These are phyloP conservation scores for Carnegiea gigantea DNA, from an alignment of 179 eudicot genomes.

Conservation along the genomic window DNA sequence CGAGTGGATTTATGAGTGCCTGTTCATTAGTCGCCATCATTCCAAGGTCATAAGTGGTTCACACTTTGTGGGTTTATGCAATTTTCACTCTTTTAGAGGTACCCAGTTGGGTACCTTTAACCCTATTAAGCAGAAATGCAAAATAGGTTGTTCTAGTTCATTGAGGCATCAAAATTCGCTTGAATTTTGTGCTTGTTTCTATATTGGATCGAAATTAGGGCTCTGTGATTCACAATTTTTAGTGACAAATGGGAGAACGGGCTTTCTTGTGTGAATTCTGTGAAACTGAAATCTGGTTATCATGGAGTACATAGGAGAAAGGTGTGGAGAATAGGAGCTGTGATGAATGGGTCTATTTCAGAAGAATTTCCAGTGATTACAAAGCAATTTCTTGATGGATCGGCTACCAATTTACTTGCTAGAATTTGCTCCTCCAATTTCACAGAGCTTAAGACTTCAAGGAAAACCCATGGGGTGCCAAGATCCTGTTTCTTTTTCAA, in stretches of 20 bases:
- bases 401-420: too few relatives aligned
- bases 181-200: constrained; percentile 11
- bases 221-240: too few relatives aligned
- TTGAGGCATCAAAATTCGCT: constrained; percentile 18
- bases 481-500: too few relatives aligned
- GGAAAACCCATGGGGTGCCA: too few relatives aligned
- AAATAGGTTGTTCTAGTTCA: constrained; percentile 6
- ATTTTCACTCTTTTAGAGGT: constrained; percentile 20
- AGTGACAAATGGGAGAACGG: background rate
- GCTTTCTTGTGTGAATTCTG: constrained; percentile 8
- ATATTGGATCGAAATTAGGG: constrained; percentile 4
- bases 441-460: too few relatives aligned
- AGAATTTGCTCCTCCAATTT: too few relatives aligned
- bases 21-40: constrained; percentile 16
- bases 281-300: constrained; percentile 15
- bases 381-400: too few relatives aligned
- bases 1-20: constrained; percentile 1
- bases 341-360: constrained; percentile 22
- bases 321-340: constrained; percentile 40
- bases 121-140: background rate
- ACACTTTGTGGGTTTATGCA: constrained; percentile 18
- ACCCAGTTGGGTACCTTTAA: constrained; percentile 20
- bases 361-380: too few relatives aligned
- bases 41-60: constrained; percentile 17
- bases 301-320: background rate